Evolutionary conservation across 768 basidiomycete genomes (phyloP), one percentile per base, ranked within the genome.

Genomic region (Tylopilus intermedius): DNA sequence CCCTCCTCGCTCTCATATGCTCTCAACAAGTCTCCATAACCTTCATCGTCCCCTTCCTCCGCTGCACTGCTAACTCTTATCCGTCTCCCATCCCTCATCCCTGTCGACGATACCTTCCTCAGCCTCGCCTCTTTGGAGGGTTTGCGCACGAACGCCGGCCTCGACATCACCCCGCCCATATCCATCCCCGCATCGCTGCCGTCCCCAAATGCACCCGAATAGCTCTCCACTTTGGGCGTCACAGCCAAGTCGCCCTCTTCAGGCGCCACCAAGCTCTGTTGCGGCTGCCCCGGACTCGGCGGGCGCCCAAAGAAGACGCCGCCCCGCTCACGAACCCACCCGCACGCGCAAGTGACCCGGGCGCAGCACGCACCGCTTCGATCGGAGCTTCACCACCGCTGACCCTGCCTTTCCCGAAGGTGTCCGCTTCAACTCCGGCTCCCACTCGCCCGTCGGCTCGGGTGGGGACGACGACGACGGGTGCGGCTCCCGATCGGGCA

Each of bases 1-100:
- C 73, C 74, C 48, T 83, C 84, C 62, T 88, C 87, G 62, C 88
- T 88, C 70, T 90, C 88, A 61, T 90, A 90, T 18, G 88, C 88
- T 64, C 84, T 88, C 54, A 90, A 67, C 50, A 90, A 63, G 11
- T 89, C 88, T 58, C 84, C 86, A 50, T 88, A 89, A 4, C 85
- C 80, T 49, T 78, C 76, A 58, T 90, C 88, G 54, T 89, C 88
- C 4, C 88, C 87, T 53, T 89, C 86, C 49, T 85, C 84, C 0
- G 84, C 87, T 21, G 76, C 80, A 62, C 84, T 88, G 33, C 38
- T 38, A 8, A 84, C 82, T 37, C 80, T 73, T 42, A 68, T 62
- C 49, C 67, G 65, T 58, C 22, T 62, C 64, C 24, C 73, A 69
- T 61, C 73, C 45, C 67, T 76, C 41, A 53, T 67, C 26, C 76